Evolutionary conservation across 1,284 basidiomycete genomes (phyloP).

Genomic region (Mycosarcoma maydis): DNA sequence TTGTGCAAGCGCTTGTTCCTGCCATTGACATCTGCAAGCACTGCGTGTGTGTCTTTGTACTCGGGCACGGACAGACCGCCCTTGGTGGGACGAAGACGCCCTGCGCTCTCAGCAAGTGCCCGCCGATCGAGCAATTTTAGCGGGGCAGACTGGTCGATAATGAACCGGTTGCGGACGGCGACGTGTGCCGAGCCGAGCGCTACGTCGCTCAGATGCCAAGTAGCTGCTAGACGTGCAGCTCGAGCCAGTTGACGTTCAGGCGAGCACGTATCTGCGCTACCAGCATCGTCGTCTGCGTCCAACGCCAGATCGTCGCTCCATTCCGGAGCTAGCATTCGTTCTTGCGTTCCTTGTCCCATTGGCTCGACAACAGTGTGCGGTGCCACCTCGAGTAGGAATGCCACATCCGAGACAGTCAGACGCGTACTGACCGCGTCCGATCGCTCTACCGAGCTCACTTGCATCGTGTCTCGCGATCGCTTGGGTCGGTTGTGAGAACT

Average conservation of each 20-base stretch:
- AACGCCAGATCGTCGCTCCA: constrained; percentile 28
- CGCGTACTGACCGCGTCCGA: constrained; percentile 25
- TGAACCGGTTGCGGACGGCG: constrained; percentile 47
- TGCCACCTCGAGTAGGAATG: constrained; percentile 56
- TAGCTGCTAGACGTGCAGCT: constrained; percentile 42
- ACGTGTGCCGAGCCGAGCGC: neutral
- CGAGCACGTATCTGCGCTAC: constrained; percentile 1
- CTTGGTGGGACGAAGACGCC: constrained; percentile 28
- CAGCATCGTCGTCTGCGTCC: constrained; percentile 14
- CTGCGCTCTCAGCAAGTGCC: constrained; percentile 47
- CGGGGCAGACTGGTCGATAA: constrained; percentile 60
- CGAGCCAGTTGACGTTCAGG: constrained; percentile 27
- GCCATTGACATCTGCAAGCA: constrained; percentile 37
- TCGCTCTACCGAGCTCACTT: constrained; percentile 7
- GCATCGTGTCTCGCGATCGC: constrained; percentile 35
- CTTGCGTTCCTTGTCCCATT: constrained; percentile 60
- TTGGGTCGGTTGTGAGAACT: constrained; percentile 15
- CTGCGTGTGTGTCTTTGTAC: constrained; percentile 17
- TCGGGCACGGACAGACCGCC: constrained; percentile 38
- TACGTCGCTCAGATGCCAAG: constrained; percentile 44
- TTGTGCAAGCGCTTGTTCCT: constrained; percentile 27
- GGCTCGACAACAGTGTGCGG: constrained; percentile 64
- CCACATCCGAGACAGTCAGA: constrained; percentile 57
- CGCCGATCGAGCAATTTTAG: constrained; percentile 56
- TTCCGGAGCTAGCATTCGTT: constrained; percentile 59